A percentile compares a stretch with the other conserved stretches of the same genome.
phyloP scores from a whole-genome alignment of 1,284 basidiomycete species.

The Xerocomus amazonicus region DNA sequence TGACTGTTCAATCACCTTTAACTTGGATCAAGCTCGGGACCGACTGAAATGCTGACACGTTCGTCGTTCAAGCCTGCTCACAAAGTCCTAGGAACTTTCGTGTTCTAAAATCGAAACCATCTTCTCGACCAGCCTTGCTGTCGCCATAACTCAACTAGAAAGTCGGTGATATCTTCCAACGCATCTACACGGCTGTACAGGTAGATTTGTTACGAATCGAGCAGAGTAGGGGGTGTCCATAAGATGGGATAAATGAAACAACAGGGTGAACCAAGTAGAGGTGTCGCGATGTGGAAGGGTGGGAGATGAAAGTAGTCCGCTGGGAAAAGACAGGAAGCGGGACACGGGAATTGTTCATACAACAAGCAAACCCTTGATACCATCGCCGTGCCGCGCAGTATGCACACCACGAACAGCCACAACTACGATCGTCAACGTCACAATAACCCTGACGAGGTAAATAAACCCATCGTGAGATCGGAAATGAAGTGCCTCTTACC shows the following conservation, averaged over 20 bases:
- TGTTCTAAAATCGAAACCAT: too few relatives aligned
- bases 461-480: not conserved
- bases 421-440: slow-evolving; percentile 50
- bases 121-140: too few relatives aligned
- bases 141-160: too few relatives aligned
- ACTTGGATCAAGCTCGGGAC: too few relatives aligned
- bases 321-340: slow-evolving; percentile 3
- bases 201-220: not conserved
- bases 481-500: slow-evolving; percentile 35
- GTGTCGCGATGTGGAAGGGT: slow-evolving; percentile 13
- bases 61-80: too few relatives aligned
- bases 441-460: slow-evolving; percentile 43
- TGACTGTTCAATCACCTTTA: too few relatives aligned
- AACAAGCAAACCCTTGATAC: slow-evolving; percentile 46
- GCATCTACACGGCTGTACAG: slow-evolving; percentile 7
- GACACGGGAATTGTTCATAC: slow-evolving; percentile 16
- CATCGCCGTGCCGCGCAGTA: slow-evolving; percentile 54
- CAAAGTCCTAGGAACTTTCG: too few relatives aligned
- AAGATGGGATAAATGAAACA: not conserved
- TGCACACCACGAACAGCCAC: slow-evolving; percentile 52
- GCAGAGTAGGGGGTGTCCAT: slow-evolving; percentile 15
- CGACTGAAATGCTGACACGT: too few relatives aligned
- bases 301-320: not conserved
- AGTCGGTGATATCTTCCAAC: slow-evolving; percentile 1
- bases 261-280: not conserved